phyloP scores from a whole-genome alignment of 129 eudicot genomes.

The Artemisia argyi region DNA sequence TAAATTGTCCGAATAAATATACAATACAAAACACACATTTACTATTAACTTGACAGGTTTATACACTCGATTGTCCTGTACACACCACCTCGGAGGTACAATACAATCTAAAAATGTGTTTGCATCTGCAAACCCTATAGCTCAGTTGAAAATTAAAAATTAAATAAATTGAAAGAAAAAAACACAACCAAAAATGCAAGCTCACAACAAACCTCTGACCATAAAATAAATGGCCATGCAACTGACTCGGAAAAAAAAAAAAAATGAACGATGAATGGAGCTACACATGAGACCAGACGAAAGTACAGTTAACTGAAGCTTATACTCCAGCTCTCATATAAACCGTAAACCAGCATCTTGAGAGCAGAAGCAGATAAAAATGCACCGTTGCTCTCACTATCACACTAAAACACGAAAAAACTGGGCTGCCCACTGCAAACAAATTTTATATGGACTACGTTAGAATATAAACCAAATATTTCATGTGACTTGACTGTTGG shows the following conservation, averaged over 20 bases:
- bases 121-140: constrained; percentile 39
- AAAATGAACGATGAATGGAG: constrained; percentile 13
- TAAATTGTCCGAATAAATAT: constrained; percentile 9
- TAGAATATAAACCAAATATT: constrained; percentile 3
- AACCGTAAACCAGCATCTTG: constrained; percentile 47
- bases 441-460: not conserved
- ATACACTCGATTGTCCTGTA: constrained; percentile 50
- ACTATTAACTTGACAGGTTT: constrained; percentile 37
- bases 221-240: constrained; percentile 37
- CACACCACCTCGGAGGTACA: constrained; percentile 44
- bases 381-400: constrained; percentile 67
- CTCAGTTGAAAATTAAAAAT: constrained; percentile 34
- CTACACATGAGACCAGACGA: constrained; percentile 28
- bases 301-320: constrained; percentile 31
- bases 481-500: not conserved
- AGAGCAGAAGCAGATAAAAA: constrained; percentile 93
- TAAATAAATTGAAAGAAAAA: constrained; percentile 18
- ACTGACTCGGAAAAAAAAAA: constrained; percentile 16
- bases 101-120: constrained; percentile 41
- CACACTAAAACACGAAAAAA: constrained; percentile 36
- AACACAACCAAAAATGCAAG: constrained; percentile 54
- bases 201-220: constrained; percentile 52
- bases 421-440: constrained; percentile 29
- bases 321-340: constrained; percentile 40
- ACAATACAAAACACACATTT: constrained; percentile 37